These are phyloP conservation scores for Camellia japonica DNA, from an alignment of 148 eudicot species.

Conservation along the genomic window DNA sequence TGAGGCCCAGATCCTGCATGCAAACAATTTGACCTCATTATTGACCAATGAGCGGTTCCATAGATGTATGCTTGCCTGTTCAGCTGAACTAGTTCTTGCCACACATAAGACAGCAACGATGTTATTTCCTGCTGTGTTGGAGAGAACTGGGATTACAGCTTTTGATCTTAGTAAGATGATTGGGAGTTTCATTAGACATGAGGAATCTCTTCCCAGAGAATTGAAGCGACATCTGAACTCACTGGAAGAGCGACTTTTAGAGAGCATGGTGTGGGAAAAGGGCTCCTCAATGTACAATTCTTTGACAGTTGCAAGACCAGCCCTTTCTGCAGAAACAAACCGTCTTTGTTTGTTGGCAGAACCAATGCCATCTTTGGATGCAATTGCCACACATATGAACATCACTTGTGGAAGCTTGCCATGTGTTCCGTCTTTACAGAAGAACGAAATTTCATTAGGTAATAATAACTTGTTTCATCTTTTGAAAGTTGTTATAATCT, in stretches of 20 bases:
- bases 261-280: conserved; percentile 99
- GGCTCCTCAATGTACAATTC: conserved; percentile 99
- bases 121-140: conserved; percentile 96
- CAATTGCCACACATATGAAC: conserved; percentile 71
- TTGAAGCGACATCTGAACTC: conserved; percentile 89
- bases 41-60: conserved; percentile 95
- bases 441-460: conserved; percentile 61
- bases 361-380: conserved; percentile 96
- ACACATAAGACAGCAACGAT: conserved; percentile 93
- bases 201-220: conserved; percentile 93
- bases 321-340: conserved; percentile 68
- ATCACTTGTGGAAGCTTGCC: conserved; percentile 68
- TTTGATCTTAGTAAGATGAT: conserved; percentile 99
- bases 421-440: conserved; percentile 52
- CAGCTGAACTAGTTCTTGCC: conserved; percentile 97
- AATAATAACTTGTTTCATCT: conserved; percentile 20
- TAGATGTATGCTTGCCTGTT: conserved; percentile 97
- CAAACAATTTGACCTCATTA: conserved; percentile 76
- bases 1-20: conserved; percentile 71
- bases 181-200: conserved; percentile 94
- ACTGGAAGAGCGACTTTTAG: conserved; percentile 87
- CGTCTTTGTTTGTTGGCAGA: conserved; percentile 88
- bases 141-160: conserved; percentile 95
- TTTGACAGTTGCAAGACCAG: conserved; percentile 73
- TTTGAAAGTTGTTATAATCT: neutral